Percentiles rank a stretch among this genome's conserved stretches.
phyloP scores from a whole-genome alignment of 257 asterid species.

The Schizonepeta tenuifolia region DNA sequence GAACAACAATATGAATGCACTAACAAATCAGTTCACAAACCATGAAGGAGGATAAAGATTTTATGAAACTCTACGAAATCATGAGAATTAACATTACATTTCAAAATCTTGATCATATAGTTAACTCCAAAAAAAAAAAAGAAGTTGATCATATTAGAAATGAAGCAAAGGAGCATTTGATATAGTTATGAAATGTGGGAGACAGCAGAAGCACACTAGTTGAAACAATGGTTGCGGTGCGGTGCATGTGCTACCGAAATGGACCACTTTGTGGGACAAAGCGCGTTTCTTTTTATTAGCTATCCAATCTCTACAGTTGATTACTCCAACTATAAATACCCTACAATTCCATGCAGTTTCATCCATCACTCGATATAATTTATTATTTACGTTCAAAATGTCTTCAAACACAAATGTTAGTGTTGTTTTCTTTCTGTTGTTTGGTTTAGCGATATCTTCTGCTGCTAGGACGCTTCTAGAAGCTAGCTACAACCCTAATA shows the following conservation, averaged over 20 bases:
- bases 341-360: constrained; percentile 39
- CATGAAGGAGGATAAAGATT: too few relatives aligned
- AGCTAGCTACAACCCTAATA: constrained; percentile 29
- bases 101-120: neutral
- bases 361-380: constrained; percentile 26
- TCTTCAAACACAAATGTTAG: constrained; percentile 32
- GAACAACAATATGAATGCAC: too few relatives aligned
- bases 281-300: constrained; percentile 32
- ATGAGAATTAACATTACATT: neutral
- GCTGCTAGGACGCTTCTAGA: constrained; percentile 70
- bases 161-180: neutral
- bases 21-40: too few relatives aligned
- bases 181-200: constrained; percentile 51
- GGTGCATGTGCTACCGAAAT: constrained; percentile 40
- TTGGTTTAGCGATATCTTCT: constrained; percentile 50
- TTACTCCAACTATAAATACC: constrained; percentile 49
- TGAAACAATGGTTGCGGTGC: neutral
- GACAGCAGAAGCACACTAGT: constrained; percentile 74
- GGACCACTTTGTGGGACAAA: constrained; percentile 69
- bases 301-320: constrained; percentile 32
- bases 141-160: too few relatives aligned
- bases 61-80: neutral
- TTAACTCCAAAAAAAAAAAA: too few relatives aligned
- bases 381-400: constrained; percentile 38
- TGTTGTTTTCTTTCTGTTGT: constrained; percentile 44